phyloP scores from a whole-genome alignment of 2,329 filamentous ascomycete species.

The Colletotrichum limetticola region DNA sequence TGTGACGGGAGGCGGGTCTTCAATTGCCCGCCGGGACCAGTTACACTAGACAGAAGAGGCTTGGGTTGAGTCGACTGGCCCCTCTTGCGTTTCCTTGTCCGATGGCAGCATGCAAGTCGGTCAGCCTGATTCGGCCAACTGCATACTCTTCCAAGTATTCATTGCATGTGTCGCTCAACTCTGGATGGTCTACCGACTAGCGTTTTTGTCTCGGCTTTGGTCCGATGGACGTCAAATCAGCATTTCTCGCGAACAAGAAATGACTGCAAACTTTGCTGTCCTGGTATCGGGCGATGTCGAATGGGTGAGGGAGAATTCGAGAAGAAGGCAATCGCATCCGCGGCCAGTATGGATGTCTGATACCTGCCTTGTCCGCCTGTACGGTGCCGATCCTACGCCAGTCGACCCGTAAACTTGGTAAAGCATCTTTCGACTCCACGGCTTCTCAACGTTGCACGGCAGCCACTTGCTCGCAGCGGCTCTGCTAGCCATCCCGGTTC shows the following conservation, averaged over 20 bases:
- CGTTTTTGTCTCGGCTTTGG: neutral
- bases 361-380: neutral
- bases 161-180: neutral
- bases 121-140: slow-evolving; percentile 5
- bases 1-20: slow-evolving; percentile 29
- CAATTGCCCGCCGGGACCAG: slow-evolving; percentile 24
- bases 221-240: neutral
- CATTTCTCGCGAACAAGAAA: neutral
- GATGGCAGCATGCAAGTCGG: slow-evolving; percentile 25
- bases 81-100: neutral
- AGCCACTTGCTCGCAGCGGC: neutral
- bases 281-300: neutral
- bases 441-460: slow-evolving; percentile 9
- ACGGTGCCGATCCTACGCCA: slow-evolving; percentile 6
- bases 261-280: neutral
- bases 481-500: neutral
- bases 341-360: neutral
- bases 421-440: slow-evolving; percentile 26
- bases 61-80: slow-evolving; percentile 18
- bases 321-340: neutral
- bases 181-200: neutral
- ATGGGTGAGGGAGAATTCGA: neutral
- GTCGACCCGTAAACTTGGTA: slow-evolving; percentile 23
- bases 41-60: slow-evolving; percentile 26
- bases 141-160: slow-evolving; percentile 3